Evolutionary conservation across 805 yeast species (phyloP).

Genomic region (Pachysolen tannophilus): DNA sequence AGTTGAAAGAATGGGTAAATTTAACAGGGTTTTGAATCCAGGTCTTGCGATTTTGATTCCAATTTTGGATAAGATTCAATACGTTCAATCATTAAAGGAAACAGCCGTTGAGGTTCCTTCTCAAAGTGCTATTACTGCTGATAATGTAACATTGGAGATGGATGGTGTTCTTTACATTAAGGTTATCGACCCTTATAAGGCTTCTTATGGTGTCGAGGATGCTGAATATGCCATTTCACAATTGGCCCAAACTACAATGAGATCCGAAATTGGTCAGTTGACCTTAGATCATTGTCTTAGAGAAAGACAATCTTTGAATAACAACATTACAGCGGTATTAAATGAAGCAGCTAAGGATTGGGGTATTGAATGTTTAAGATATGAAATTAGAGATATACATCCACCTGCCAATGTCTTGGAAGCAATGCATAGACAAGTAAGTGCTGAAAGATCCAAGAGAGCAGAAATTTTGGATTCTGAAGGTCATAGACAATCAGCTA

Average conservation of each 20-base stretch:
- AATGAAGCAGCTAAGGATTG: slow-evolving; percentile 81
- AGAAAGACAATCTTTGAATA: slow-evolving; percentile 67
- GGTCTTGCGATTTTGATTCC: slow-evolving; percentile 74
- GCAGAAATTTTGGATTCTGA: slow-evolving; percentile 85
- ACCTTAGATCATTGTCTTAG: slow-evolving; percentile 70
- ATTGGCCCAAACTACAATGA: slow-evolving; percentile 85
- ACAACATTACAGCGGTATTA: slow-evolving; percentile 66
- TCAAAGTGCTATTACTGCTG: slow-evolving; percentile 80
- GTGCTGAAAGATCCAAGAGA: slow-evolving; percentile 79
- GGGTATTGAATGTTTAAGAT: slow-evolving; percentile 80
- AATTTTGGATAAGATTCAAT: slow-evolving; percentile 64
- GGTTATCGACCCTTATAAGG: slow-evolving; percentile 76
- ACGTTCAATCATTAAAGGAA: slow-evolving; percentile 78
- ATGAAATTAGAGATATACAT: slow-evolving; percentile 82
- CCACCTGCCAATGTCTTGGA: slow-evolving; percentile 81
- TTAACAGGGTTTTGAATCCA: slow-evolving; percentile 59
- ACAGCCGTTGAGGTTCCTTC: slow-evolving; percentile 79
- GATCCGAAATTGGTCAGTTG: slow-evolving; percentile 81
- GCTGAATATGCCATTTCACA: slow-evolving; percentile 81
- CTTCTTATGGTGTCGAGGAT: slow-evolving; percentile 83
- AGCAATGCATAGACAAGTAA: slow-evolving; percentile 88
- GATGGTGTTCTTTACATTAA: slow-evolving; percentile 78
- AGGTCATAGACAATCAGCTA: slow-evolving; percentile 71
- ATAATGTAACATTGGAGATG: slow-evolving; percentile 76
- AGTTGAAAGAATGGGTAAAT: slow-evolving; percentile 87